phyloP scores from a whole-genome alignment of 73 alveolate genomes.

The Paramecium octaurelia region DNA sequence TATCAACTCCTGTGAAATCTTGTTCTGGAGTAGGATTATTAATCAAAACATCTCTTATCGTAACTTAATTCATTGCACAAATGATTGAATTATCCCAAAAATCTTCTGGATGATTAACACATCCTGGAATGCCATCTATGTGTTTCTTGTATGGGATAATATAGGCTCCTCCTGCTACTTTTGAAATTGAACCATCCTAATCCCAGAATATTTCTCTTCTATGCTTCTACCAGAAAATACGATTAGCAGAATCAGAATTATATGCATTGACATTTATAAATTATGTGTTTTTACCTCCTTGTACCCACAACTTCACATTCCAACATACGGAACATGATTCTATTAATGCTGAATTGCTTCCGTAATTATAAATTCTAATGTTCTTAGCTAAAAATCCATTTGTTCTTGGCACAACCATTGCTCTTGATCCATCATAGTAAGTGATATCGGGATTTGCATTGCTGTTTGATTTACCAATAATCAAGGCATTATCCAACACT shows the following conservation, averaged over 20 bases:
- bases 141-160: background rate
- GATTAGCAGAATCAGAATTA: background rate
- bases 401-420: slow-evolving; percentile 41
- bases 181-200: slow-evolving; percentile 5
- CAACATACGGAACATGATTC: slow-evolving; percentile 60
- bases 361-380: slow-evolving; percentile 46
- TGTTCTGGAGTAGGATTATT: background rate
- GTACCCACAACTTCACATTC: background rate
- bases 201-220: background rate
- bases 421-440: slow-evolving; percentile 48
- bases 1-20: slow-evolving; percentile 35
- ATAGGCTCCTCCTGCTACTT: background rate
- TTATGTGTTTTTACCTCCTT: background rate
- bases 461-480: background rate
- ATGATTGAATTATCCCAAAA: background rate
- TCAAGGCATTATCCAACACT: slow-evolving; percentile 50
- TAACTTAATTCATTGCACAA: slow-evolving; percentile 4
- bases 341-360: background rate
- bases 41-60: background rate
- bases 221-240: background rate
- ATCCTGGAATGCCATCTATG: slow-evolving; percentile 25
- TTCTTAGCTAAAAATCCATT: slow-evolving; percentile 28
- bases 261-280: background rate
- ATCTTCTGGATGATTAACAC: background rate
- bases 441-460: background rate